Conservation (phyloP, 129 eudicot species). For the Ambrosia artemisiifolia region DNA sequence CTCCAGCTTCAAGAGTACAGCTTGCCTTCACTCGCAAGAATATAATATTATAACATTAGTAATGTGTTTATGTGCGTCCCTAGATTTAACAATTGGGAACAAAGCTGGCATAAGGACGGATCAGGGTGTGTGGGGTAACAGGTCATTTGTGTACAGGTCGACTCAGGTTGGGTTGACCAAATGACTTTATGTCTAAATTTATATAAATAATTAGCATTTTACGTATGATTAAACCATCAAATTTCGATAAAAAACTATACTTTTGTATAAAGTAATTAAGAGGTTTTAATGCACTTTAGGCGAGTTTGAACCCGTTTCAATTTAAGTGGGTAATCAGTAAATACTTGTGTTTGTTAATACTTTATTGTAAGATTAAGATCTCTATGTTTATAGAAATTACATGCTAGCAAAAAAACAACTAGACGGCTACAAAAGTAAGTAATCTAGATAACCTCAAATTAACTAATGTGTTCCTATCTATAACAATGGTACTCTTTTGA, state of each 20-base stretch:
- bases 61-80: conserved; percentile 8
- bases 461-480: too few relatives aligned
- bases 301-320: too few relatives aligned
- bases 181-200: background rate
- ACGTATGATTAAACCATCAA: background rate
- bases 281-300: background rate
- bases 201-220: background rate
- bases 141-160: background rate
- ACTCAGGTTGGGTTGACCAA: background rate
- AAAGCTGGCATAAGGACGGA: background rate
- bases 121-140: background rate
- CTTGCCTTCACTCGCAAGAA: conserved; percentile 56
- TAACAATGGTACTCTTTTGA: too few relatives aligned
- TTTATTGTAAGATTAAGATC: background rate
- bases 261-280: background rate
- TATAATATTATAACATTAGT: background rate
- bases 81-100: background rate
- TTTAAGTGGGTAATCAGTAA: too few relatives aligned
- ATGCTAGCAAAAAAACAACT: background rate
- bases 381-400: background rate
- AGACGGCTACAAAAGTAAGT: background rate
- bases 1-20: conserved; percentile 96
- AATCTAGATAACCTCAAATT: too few relatives aligned
- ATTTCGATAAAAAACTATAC: background rate
- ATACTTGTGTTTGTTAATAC: too few relatives aligned